Base-by-base conservation (phyloP, 148 eudicot genomes). In the Fallopia convolvulus region DNA sequence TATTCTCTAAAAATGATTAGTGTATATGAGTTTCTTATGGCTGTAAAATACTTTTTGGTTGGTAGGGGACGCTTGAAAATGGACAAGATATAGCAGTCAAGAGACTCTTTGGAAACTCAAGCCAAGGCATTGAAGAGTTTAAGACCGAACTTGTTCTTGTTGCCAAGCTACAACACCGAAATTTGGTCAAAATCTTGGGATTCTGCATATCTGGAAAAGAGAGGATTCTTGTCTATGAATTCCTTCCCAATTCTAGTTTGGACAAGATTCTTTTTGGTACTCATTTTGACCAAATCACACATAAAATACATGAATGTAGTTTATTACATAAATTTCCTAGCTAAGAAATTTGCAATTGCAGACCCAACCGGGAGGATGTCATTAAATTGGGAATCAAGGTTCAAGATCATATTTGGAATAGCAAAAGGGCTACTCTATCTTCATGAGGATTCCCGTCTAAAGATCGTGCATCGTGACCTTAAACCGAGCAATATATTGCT, bases 151-250 rank as follows among this genome's bases (percentile, higher is more conserved):
- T 78, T 17, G 42, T 70, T 2, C 72, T 78, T 2, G 46, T 81
- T 21, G 78, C 78, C 1, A 78, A 78, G 17, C 78, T 77, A 8
- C 83, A 81, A 30, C 83, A 81, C 47, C 75, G 21, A 10, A 81
- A 82, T 52, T 73, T 79, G n/a, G 81, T 82, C 7, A 71, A 66
- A 13, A 74, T 79, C 11, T 33, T 82, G 21, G 84, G 79, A 36
- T 78, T 65, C 56, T 72, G 76, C 20, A 5, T 75, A 23, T 26
- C 47, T 17, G 48, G 23, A 6, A 41, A 81, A 55, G 83, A 81
- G 49, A 78, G 52, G 63, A 75, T 78, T 26, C 73, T 81, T 42
- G 72, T 81, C n/a, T 81, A 81, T 75, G 83, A 81, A 52, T 46
- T 74, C 12, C 42, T 81, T 70, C 78, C 76, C 23, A 66, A 78